Evolutionary conservation across 257 asterid species (phyloP), one percentile per base, ranked within the genome.

Genomic region (Gentiana dahurica): DNA sequence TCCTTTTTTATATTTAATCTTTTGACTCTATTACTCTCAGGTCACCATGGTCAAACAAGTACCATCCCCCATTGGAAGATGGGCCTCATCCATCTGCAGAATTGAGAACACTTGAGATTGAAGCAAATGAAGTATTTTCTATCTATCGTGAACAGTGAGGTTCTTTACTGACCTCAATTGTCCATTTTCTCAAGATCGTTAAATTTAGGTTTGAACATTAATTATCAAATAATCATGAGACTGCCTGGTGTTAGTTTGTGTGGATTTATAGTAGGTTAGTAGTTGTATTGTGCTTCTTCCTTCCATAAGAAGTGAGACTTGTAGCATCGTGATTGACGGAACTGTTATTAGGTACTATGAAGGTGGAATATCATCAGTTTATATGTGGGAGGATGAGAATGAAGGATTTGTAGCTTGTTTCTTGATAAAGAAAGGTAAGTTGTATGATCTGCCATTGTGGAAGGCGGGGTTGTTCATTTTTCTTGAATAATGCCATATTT

Each of bases 111-210:
- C 97, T 92, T 48, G 99, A 92, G 79, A 68, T 83, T 65, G 99
- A 92, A 80, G 99, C 99, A 66, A 92, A 92, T 46, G 95, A 92
- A 37, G 81, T 92, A 64, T 92, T 92, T 72, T 74, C 97, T 38
- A 55, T 88, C 67, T 92, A 92, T 81, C 85, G 97, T 83, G 99
- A 92, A 94, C 99, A 92, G 99, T 92, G 85, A 88, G 93, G 95
- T 81, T 77, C 94, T 79, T 80, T 81, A 76, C 87, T 78, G 74
- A 71, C 83, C 88, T 79, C 81, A 49, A 81, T 79, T 78, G 41
- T 73, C 58, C 56, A 55, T 64, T 41, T 41, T 10, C 9, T 41
- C 46, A 41, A 4, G 3, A 5, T 41, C 11, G 9, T 41, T 7
- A 41, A 41, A 5, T 7, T 5, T 41, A 41, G 0, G 8, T 3